A percentile compares a stretch with the other conserved stretches of the same genome.
phyloP scores from a whole-genome alignment of 2,329 filamentous ascomycete species.

The Fusarium proliferatum region DNA sequence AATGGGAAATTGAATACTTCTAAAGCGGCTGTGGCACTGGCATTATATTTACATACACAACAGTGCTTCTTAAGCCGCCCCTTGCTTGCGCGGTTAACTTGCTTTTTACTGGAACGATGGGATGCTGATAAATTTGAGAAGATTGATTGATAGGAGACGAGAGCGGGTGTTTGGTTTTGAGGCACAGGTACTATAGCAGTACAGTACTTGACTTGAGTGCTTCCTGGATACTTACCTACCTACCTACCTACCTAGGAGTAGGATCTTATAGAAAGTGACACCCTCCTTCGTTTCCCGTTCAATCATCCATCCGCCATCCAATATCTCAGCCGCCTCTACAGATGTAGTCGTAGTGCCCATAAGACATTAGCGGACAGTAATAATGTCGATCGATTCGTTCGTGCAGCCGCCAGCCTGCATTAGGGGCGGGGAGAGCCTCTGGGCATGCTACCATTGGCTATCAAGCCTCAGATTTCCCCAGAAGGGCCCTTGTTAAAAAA shows the following conservation, averaged over 20 bases:
- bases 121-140: not conserved
- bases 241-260: not conserved
- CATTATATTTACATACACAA: not conserved
- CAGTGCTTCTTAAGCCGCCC: not conserved
- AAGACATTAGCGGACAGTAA: constrained; percentile 27
- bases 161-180: not conserved
- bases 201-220: not conserved
- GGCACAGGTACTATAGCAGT: not conserved
- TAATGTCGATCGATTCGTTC: constrained; percentile 45
- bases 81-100: not conserved
- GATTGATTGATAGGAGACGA: not conserved
- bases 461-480: constrained; percentile 24
- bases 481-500: constrained; percentile 23
- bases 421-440: constrained; percentile 22
- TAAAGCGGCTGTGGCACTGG: constrained; percentile 8
- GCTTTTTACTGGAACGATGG: not conserved
- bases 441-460: constrained; percentile 21
- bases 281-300: not conserved
- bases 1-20: not conserved
- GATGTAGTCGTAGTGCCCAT: constrained; percentile 3
- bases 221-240: not conserved
- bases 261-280: not conserved
- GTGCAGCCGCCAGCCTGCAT: constrained; percentile 34
- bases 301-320: not conserved
- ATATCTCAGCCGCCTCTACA: constrained; percentile 9